Evolutionary conservation across 2,329 filamentous ascomycete genomes (phyloP).

Genomic region (Fusarium pseudocircinatum): DNA sequence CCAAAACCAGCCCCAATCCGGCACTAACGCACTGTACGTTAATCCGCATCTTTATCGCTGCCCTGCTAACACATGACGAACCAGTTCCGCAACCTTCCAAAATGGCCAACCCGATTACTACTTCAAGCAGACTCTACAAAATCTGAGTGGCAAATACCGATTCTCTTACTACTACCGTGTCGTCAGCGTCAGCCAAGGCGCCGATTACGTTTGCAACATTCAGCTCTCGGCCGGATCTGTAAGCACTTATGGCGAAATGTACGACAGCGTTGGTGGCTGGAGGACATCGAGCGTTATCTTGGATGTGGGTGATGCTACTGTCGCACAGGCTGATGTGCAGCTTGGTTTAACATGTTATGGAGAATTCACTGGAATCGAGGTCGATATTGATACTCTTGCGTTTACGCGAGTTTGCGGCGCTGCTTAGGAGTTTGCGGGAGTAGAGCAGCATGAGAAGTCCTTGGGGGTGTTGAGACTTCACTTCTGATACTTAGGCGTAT

Average conservation of each 20-base stretch:
- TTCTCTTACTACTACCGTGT: background rate
- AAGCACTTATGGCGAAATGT: accelerated
- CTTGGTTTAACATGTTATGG: background rate
- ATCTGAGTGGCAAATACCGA: background rate
- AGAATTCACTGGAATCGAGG: background rate
- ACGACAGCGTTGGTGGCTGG: background rate
- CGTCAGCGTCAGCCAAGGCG: accelerated
- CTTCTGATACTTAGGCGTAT: too few species aligned
- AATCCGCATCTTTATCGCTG: accelerated
- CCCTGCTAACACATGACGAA: background rate
- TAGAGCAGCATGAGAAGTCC: too few species aligned
- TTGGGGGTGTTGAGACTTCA: background rate
- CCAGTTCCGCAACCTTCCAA: background rate
- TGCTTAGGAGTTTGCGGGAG: background rate
- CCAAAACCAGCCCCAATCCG: background rate
- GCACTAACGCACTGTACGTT: background rate
- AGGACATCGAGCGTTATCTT: background rate
- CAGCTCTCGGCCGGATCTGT: background rate
- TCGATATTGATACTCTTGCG: background rate
- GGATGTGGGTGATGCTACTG: background rate
- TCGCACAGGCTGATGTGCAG: background rate
- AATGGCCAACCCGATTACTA: background rate
- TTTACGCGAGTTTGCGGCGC: background rate
- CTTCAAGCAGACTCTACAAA: background rate
- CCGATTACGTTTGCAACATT: background rate